Evolutionary conservation across 169 alveolate genomes (phyloP).

Genomic region (Plasmodium relictum): DNA sequence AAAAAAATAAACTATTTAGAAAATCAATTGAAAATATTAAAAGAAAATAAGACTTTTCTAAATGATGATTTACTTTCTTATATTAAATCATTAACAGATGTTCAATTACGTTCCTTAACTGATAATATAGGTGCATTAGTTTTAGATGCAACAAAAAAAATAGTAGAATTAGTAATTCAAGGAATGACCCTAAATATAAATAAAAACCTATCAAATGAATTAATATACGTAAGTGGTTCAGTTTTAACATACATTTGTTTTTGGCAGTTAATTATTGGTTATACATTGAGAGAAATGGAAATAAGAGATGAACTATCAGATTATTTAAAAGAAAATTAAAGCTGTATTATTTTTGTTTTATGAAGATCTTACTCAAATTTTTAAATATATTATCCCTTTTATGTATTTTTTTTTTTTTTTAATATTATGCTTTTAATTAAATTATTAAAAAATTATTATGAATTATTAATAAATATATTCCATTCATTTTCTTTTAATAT

Average conservation of each 20-base stretch:
- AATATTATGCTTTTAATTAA: background rate
- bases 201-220: slow-evolving; percentile 35
- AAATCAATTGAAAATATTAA: slow-evolving; percentile 39
- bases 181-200: slow-evolving; percentile 79
- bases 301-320: slow-evolving; percentile 81
- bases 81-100: slow-evolving; percentile 84
- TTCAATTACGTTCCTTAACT: slow-evolving; percentile 81
- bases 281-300: slow-evolving; percentile 86
- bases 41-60: slow-evolving; percentile 43
- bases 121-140: slow-evolving; percentile 86
- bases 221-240: slow-evolving; percentile 66
- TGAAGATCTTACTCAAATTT: background rate
- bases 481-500: no score
- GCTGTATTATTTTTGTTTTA: background rate
- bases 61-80: slow-evolving; percentile 83
- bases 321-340: slow-evolving; percentile 45
- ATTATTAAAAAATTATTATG: background rate
- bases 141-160: slow-evolving; percentile 85
- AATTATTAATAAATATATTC: no score
- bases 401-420: background rate
- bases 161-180: slow-evolving; percentile 82
- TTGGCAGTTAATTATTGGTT: slow-evolving; percentile 90
- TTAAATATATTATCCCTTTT: background rate
- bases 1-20: slow-evolving; percentile 65
- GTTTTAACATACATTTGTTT: slow-evolving; percentile 87